Evolutionary conservation across 108 stramenopile species (phyloP), one percentile per base, ranked within the genome.

Genomic region (Mayamaea pseudoterrestris): DNA sequence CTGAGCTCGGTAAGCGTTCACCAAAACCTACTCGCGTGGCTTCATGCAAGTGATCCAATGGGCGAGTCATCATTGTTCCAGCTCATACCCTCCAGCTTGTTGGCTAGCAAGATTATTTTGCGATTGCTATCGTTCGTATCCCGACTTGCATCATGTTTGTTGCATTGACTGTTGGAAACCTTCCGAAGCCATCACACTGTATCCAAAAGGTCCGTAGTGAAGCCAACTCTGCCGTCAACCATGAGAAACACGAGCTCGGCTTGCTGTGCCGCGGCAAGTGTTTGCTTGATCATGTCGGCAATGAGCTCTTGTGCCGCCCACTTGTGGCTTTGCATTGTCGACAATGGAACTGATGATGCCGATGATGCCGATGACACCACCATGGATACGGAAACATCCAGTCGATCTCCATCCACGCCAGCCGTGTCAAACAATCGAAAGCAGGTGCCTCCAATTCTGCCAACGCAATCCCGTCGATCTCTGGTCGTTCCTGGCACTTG

Each of bases 401-500:
- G 69, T 26, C 79, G 78, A 47, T 83, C 81, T 25, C 30, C 28
- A 25, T 23, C 36, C 14, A 47, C 35, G 22, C 93, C 93, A 4
- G 89, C 93, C 25, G 93, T 94, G 47, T 94, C 93, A 28, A 89
- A 66, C 20, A 94, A 53, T 18, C 59, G 58, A 57, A 94, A 89
- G n/a, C 52, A 53, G 6, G 74, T 69, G 14, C 84, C 86, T 17
- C 82, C 93, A 11, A 94, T 71, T 9, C 78, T 69, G 13, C 90
- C 90, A 14, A 76, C 61, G 42, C 78, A 77, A 58, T 87, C 75
- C 17, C 83, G 61, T 34, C 89, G 65, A 68, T 94, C 93, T 41
- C 93, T 70, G 1, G 93, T 94, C 2, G 93, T 94, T 13, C 86
- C 86, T 5, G 93, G 74, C n/a, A n/a, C n/a, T n/a, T n/a, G n/a